These are phyloP conservation scores for Fusarium verrucosum DNA, from an alignment of 2,329 filamentous ascomycete genomes.

Conservation along the genomic window DNA sequence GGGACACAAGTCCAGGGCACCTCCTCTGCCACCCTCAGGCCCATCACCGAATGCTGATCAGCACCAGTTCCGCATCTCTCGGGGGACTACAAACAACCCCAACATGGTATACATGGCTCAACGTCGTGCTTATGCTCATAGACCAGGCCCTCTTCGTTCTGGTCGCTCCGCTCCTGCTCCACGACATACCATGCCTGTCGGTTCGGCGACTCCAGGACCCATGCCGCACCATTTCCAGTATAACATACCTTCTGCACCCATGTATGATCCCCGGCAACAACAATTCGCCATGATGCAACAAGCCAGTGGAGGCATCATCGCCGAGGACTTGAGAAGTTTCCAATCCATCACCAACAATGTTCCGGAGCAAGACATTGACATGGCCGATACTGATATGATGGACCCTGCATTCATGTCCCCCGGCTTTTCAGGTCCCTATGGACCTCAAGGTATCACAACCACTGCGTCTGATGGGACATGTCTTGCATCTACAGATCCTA, in stretches of 20 bases:
- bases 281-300: slow-evolving; percentile 45
- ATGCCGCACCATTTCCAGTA: slow-evolving; percentile 42
- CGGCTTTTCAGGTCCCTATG: slow-evolving; percentile 36
- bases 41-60: slow-evolving; percentile 45
- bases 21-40: slow-evolving; percentile 36
- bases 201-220: slow-evolving; percentile 19
- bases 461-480: slow-evolving; percentile 37
- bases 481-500: slow-evolving; percentile 31
- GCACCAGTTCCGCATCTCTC: slow-evolving; percentile 52
- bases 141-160: slow-evolving; percentile 43
- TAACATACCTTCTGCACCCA: slow-evolving; percentile 35
- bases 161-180: slow-evolving; percentile 47
- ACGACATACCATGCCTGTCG: slow-evolving; percentile 34
- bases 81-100: slow-evolving; percentile 48
- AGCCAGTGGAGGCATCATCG: slow-evolving; percentile 48
- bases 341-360: slow-evolving; percentile 46
- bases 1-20: slow-evolving; percentile 47
- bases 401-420: slow-evolving; percentile 40
- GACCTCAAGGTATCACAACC: slow-evolving; percentile 35
- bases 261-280: slow-evolving; percentile 46
- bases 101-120: slow-evolving; percentile 51
- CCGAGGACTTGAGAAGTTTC: slow-evolving; percentile 51
- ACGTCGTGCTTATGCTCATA: slow-evolving; percentile 47
- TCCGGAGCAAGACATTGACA: slow-evolving; percentile 49
- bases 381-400: slow-evolving; percentile 49